Conservation (phyloP, 768 basidiomycete species). For the Termitomyces sp. region DNA sequence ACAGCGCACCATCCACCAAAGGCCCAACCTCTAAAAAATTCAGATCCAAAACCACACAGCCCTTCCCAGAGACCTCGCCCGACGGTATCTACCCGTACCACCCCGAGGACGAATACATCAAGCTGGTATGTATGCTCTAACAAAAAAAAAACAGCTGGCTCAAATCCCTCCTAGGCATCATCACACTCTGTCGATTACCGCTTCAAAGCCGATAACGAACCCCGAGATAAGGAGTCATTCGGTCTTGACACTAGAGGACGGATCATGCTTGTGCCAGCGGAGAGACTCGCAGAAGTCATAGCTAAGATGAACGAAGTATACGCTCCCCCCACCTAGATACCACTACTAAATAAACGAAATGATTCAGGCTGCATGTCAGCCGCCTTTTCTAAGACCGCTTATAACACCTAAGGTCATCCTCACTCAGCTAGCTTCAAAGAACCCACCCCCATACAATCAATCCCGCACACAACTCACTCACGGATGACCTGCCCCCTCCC, state of each 20-base stretch:
- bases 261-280: constrained; percentile 54
- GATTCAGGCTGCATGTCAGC: no score
- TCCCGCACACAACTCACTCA: no score
- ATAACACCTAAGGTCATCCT: no score
- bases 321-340: not conserved
- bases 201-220: constrained; percentile 42
- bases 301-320: constrained; percentile 25
- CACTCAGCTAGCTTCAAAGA: no score
- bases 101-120: constrained; percentile 76
- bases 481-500: no score
- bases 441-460: no score
- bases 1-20: constrained; percentile 28
- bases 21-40: constrained; percentile 32
- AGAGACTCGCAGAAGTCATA: constrained; percentile 36
- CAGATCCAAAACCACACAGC: constrained; percentile 16
- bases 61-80: constrained; percentile 22
- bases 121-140: constrained; percentile 36
- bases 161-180: not conserved
- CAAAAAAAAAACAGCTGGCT: no score
- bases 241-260: constrained; percentile 67
- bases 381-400: no score
- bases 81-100: constrained; percentile 71
- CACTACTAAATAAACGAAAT: no score
- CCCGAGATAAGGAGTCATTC: constrained; percentile 60
- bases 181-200: constrained; percentile 32